Evolutionary conservation across 805 yeast species (phyloP).

Genomic region (Candida vaughaniae): DNA sequence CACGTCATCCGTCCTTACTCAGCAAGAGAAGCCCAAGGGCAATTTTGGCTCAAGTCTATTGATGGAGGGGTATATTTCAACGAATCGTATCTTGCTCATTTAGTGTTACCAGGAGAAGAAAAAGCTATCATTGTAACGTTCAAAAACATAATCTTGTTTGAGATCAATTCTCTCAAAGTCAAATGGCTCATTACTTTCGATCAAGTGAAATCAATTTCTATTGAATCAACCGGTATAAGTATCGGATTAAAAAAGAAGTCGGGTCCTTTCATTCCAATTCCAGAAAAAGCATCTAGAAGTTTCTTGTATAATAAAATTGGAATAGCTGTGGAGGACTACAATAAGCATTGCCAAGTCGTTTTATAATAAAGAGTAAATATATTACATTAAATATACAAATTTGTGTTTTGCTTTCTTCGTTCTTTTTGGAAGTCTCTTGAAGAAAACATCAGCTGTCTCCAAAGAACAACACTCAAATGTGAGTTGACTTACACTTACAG

Average conservation of each 20-base stretch:
- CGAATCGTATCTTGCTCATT: conserved; percentile 84
- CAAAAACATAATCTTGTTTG: conserved; percentile 64
- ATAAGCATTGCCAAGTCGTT: conserved; percentile 61
- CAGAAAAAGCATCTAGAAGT: conserved; percentile 60
- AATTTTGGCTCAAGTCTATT: conserved; percentile 80
- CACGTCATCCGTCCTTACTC: conserved; percentile 73
- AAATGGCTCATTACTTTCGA: conserved; percentile 74
- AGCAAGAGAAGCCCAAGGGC: conserved; percentile 89
- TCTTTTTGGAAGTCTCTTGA: conserved; percentile 44
- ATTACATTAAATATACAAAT: neutral
- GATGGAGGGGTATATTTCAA: conserved; percentile 74
- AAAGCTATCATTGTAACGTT: conserved; percentile 74
- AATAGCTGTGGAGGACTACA: conserved; percentile 78
- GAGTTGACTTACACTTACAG: conserved; percentile 32
- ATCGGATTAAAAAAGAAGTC: conserved; percentile 55
- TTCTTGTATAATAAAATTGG: conserved; percentile 72
- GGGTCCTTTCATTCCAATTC: conserved; percentile 72
- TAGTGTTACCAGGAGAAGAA: conserved; percentile 78
- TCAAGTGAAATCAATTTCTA: conserved; percentile 64
- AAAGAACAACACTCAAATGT: conserved; percentile 56
- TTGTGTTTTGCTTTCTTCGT: conserved; percentile 32
- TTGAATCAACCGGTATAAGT: conserved; percentile 77
- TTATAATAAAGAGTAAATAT: conserved; percentile 9
- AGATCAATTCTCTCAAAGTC: conserved; percentile 55
- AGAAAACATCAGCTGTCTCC: conserved; percentile 48